Conservation (phyloP, 2,329 filamentous ascomycete species). For the Fusarium beomiforme region DNA sequence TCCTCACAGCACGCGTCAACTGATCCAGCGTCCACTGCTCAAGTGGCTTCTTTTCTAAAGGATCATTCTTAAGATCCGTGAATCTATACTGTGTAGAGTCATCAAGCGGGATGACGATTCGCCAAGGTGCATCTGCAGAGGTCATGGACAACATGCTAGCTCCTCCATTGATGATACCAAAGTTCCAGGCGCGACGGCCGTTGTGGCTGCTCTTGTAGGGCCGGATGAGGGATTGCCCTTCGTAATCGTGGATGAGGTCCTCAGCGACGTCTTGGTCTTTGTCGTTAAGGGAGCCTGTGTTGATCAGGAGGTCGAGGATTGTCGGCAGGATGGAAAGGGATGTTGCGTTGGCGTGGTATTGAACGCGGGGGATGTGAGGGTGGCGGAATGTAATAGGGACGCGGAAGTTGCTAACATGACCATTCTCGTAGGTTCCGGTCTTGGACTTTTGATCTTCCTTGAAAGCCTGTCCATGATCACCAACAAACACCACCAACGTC, state of each 20-base stretch:
- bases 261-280: constrained; percentile 39
- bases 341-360: constrained; percentile 46
- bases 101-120: constrained; percentile 47
- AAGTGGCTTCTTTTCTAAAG: constrained; percentile 42
- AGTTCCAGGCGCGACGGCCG: constrained; percentile 48
- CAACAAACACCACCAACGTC: constrained; percentile 48
- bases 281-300: constrained; percentile 46
- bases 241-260: constrained; percentile 47
- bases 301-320: constrained; percentile 49
- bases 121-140: constrained; percentile 45
- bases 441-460: constrained; percentile 45
- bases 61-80: constrained; percentile 45
- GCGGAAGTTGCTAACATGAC: constrained; percentile 47
- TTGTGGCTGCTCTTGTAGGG: constrained; percentile 37
- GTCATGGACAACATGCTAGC: constrained; percentile 48
- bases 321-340: constrained; percentile 49
- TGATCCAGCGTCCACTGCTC: constrained; percentile 41
- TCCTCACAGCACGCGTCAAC: constrained; percentile 36
- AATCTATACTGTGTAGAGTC: constrained; percentile 48
- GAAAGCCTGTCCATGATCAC: constrained; percentile 50
- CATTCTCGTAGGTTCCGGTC: constrained; percentile 48
- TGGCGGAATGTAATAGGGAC: constrained; percentile 49
- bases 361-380: constrained; percentile 45
- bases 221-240: constrained; percentile 49
- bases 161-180: constrained; percentile 49